phyloP scores from a whole-genome alignment of 352 stramenopile species.

The Pythium volutum region DNA sequence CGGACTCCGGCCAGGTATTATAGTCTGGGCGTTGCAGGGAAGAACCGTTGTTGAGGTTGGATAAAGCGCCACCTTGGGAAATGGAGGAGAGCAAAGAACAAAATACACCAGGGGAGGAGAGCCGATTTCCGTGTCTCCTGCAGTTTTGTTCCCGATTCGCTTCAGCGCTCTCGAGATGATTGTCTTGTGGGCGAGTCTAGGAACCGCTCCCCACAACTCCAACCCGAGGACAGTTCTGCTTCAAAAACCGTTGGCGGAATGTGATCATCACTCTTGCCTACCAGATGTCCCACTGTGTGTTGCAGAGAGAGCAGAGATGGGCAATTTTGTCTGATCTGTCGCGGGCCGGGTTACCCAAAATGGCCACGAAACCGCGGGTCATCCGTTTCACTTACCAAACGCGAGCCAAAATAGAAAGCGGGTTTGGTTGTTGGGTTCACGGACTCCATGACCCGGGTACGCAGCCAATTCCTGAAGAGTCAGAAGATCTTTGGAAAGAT shows the following conservation, averaged over 20 bases:
- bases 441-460: not conserved
- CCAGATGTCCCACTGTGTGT: constrained; percentile 1
- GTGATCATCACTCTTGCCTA: not conserved
- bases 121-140: not conserved
- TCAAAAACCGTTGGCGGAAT: not conserved
- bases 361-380: not conserved
- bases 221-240: not conserved
- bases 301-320: not conserved
- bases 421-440: not conserved
- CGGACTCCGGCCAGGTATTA: too few relatives aligned
- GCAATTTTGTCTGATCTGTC: not conserved
- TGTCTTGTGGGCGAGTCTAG: too few relatives aligned
- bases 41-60: not conserved
- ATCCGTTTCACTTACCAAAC: constrained; percentile 1
- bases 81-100: not conserved
- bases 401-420: not conserved
- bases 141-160: constrained; percentile 4
- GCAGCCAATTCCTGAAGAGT: not conserved
- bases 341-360: constrained; percentile 3
- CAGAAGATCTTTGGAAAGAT: constrained; percentile 14
- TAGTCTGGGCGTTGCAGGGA: not conserved
- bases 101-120: constrained; percentile 1
- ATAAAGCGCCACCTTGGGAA: too few relatives aligned
- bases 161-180: not conserved
- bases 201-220: too few relatives aligned